Evolutionary conservation across 768 basidiomycete species (phyloP).

Genomic region (Lactarius akahatsu): DNA sequence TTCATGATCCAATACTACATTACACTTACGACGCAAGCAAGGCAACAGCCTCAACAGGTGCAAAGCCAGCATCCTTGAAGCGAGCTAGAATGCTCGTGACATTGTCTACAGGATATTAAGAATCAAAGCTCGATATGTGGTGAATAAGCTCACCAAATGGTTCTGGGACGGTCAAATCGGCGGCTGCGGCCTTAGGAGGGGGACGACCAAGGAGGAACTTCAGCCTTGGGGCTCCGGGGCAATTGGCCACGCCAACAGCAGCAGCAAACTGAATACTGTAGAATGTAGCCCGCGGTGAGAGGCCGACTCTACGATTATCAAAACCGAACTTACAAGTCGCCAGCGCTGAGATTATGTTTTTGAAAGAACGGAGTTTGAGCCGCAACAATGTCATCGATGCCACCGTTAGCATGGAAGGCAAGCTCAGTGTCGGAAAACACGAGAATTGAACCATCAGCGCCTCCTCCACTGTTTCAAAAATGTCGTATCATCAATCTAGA

Average conservation of each 20-base stretch:
- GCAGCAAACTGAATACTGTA: slow-evolving; percentile 38
- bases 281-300: not conserved
- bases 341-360: slow-evolving; percentile 44
- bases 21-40: slow-evolving; percentile 35
- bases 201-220: slow-evolving; percentile 39
- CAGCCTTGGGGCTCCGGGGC: slow-evolving; percentile 37
- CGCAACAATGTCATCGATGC: slow-evolving; percentile 26
- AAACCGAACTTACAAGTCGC: slow-evolving; percentile 45
- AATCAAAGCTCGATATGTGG: not conserved
- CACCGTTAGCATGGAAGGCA: slow-evolving; percentile 29
- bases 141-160: slow-evolving; percentile 30
- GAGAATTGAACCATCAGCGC: slow-evolving; percentile 33
- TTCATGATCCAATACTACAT: not conserved
- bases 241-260: slow-evolving; percentile 38
- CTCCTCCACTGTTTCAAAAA: slow-evolving; percentile 27
- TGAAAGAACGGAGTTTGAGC: slow-evolving; percentile 39
- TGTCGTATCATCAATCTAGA: not conserved
- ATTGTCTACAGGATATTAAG: slow-evolving; percentile 30
- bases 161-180: slow-evolving; percentile 37
- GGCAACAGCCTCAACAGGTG: slow-evolving; percentile 36
- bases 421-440: slow-evolving; percentile 21
- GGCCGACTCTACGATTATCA: not conserved
- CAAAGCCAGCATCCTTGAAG: slow-evolving; percentile 38
- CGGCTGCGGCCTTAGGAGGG: slow-evolving; percentile 30
- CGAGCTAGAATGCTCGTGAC: slow-evolving; percentile 33